Base-by-base conservation (phyloP, 192 early-diverging fungal species). In the Phycomyces blakesleeanus region DNA sequence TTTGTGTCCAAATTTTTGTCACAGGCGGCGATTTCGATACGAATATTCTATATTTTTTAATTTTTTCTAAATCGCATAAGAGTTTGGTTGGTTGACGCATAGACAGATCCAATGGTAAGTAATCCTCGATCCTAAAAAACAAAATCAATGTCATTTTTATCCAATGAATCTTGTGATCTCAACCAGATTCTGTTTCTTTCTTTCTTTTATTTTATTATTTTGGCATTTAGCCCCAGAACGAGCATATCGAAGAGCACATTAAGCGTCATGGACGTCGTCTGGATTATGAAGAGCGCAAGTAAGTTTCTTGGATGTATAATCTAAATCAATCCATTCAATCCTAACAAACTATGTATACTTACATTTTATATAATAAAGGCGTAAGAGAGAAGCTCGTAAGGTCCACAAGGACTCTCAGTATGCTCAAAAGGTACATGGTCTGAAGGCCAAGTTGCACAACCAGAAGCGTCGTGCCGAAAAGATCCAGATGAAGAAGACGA, bases 401-500 rank as follows among this genome's bases (percentile, higher is more conserved):
- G 91, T 81, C 22, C 97, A 99, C 87, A 93, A 92, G 78, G 78
- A 78, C 61, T 87, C 95, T 15, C 88, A 87, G 57, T 89, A 88
- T 76, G 95, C 97, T 26, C 91, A 97, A 72, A 97, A 97, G 87
- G 88, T 99, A 51, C 92, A 93, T 72, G 97, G 97, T 57, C 79
- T 97, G 67, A 93, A 93, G 84, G 97, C 97, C 61, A 99, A 99
- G 85, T 80, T 99, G 76, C 89, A 93, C 79, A 97, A 99, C 85
- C 97, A 96, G 87, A 97, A 96, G 84, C 85, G 95, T 34, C 95
- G 94, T 71, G 78, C 85, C 22, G 94, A 99, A 76, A 99, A 99
- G 91, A 95, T 99, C 66, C 91, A 99, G 81, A 97, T 97, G 95
- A 97, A 97, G 85, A 99, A 99, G 82, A 97, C 93, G 12, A 88